These are phyloP conservation scores for Cicer yamashitae DNA, from an alignment of 306 rosid species.

Conservation along the genomic window DNA sequence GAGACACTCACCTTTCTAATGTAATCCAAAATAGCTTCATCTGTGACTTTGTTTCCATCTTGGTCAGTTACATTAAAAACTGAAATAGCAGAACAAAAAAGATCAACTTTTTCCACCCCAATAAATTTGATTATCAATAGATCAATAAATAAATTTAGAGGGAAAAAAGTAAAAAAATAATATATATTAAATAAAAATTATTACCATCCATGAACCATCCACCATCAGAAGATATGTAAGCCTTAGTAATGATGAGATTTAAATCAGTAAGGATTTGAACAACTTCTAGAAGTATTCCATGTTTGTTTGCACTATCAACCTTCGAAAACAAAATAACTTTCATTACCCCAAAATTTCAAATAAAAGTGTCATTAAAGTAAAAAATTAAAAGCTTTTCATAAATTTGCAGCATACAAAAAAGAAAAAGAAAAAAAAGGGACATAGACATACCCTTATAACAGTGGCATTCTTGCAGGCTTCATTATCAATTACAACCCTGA, in stretches of 20 bases:
- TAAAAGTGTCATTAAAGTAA: constrained; percentile 2
- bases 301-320: constrained; percentile 90
- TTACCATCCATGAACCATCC: constrained; percentile 99
- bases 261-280: constrained; percentile 93
- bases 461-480: constrained; percentile 83
- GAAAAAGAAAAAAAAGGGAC: not conserved
- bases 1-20: constrained; percentile 68
- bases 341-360: constrained; percentile 5
- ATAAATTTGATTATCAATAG: not conserved
- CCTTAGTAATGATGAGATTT: constrained; percentile 77
- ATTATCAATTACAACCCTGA: constrained; percentile 96
- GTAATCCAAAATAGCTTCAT: constrained; percentile 80
- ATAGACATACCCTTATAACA: constrained; percentile 71
- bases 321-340: constrained; percentile 42
- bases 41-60: constrained; percentile 88
- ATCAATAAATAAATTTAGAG: not conserved
- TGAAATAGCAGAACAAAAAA: constrained; percentile 41
- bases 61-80: constrained; percentile 94
- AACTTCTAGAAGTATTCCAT: constrained; percentile 92
- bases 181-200: constrained; percentile 6
- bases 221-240: constrained; percentile 94
- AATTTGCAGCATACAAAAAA: constrained; percentile 9
- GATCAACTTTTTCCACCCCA: not conserved
- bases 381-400: constrained; percentile 27
- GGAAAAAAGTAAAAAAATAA: not conserved